Percentiles rank a stretch among this genome's conserved stretches.
Conservation (phyloP, 1,284 basidiomycete species). For the Sporisorium scitamineum region DNA sequence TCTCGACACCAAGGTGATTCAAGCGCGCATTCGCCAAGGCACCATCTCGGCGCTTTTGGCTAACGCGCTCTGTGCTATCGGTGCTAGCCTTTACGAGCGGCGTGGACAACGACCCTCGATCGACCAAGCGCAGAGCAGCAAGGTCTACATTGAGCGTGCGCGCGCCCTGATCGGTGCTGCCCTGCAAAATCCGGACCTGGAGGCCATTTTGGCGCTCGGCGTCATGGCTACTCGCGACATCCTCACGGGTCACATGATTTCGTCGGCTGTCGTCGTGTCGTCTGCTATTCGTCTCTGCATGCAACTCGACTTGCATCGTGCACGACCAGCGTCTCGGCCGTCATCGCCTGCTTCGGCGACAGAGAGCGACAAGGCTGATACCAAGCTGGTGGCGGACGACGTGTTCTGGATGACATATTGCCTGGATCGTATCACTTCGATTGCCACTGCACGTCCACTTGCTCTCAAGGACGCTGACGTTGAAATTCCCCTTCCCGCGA, state of each 20-base stretch:
- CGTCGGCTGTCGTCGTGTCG: constrained; percentile 31
- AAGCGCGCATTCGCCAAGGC: constrained; percentile 23
- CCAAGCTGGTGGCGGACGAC: constrained; percentile 10
- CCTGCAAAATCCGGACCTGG: constrained; percentile 29
- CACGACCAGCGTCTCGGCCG: constrained; percentile 10
- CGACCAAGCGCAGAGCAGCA: constrained; percentile 27
- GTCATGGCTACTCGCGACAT: constrained; percentile 44
- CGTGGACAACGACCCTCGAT: constrained; percentile 10
- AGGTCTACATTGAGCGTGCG: constrained; percentile 25
- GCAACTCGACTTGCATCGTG: constrained; percentile 41
- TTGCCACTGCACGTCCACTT: constrained; percentile 32
- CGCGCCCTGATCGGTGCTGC: constrained; percentile 39
- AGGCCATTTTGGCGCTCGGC: constrained; percentile 37
- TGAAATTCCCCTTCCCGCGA: constrained; percentile 28
- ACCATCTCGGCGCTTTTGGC: constrained; percentile 41
- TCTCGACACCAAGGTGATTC: constrained; percentile 29
- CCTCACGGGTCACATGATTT: constrained; percentile 29
- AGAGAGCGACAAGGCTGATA: not conserved
- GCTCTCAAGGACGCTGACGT: constrained; percentile 47
- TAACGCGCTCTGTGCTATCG: constrained; percentile 42
- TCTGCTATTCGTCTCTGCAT: constrained; percentile 37
- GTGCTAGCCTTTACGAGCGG: constrained; percentile 35
- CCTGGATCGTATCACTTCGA: constrained; percentile 43
- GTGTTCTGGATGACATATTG: constrained; percentile 46
- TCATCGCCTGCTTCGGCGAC: constrained; percentile 8